Evolutionary conservation across 768 basidiomycete species (phyloP).

Genomic region (Solioccasus polychromus): DNA sequence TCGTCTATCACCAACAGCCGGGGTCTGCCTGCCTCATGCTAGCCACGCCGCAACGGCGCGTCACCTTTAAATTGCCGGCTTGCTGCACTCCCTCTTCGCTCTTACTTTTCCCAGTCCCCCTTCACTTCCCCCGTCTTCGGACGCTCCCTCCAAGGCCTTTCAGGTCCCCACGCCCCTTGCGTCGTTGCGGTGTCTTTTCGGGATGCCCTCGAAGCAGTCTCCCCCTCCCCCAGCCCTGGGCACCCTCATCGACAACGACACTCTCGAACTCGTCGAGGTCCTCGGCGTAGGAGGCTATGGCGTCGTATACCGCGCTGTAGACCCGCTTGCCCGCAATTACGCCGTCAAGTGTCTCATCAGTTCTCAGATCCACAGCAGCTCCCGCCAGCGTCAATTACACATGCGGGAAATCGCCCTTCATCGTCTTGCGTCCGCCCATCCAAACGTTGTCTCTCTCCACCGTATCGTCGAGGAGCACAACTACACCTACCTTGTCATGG

Average conservation of each 20-base stretch:
- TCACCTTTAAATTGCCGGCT: conserved; percentile 31
- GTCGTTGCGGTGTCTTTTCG: conserved; percentile 17
- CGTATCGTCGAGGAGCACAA: conserved; percentile 80
- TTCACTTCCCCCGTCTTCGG: conserved; percentile 22
- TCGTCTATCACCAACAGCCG: conserved; percentile 33
- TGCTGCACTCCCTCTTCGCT: conserved; percentile 23
- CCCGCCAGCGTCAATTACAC: conserved; percentile 72
- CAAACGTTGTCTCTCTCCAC: conserved; percentile 84
- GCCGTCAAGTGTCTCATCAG: conserved; percentile 91
- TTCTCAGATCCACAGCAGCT: conserved; percentile 38
- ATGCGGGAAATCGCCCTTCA: conserved; percentile 86
- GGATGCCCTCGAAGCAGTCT: conserved; percentile 35
- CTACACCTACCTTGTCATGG: conserved; percentile 89
- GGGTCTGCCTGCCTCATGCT: conserved; percentile 35
- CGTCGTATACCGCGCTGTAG: conserved; percentile 87
- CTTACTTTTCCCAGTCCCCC: conserved; percentile 23
- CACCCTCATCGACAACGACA: conserved; percentile 76
- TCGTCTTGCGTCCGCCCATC: conserved; percentile 69
- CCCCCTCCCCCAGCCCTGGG: conserved; percentile 60
- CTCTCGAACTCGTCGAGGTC: conserved; percentile 80
- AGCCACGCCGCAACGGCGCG: conserved; percentile 34
- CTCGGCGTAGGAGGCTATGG: conserved; percentile 95
- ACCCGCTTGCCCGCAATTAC: conserved; percentile 54
- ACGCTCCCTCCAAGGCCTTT: conserved; percentile 22
- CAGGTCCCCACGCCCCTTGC: conserved; percentile 15